Base-by-base conservation (phyloP, 768 basidiomycete species). In the Tylopilus cervinicoccineus region DNA sequence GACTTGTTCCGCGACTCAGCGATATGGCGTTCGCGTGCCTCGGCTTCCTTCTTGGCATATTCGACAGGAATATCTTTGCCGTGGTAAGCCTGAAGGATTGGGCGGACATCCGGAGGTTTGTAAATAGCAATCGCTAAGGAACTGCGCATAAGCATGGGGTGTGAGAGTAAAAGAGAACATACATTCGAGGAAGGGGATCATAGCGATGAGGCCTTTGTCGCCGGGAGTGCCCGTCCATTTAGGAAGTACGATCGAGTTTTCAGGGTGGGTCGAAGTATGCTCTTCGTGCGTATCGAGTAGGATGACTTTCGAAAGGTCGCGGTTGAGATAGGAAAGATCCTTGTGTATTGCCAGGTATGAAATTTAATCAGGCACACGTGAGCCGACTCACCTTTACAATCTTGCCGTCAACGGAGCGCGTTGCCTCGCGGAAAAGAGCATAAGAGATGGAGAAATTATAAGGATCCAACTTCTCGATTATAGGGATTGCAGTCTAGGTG, bases 101-200 rank as follows among this genome's bases (percentile, higher is more conserved):
- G 90, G 17, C 95, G 83, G 4, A 98, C 86, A 59, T 98, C 96
- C 22, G 76, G 63, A 1, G 89, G 85, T 53, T 84, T 85, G 72
- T 92, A 93, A 56, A 98, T 94, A 1, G 84, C 94, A 50, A 99
- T 86, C 7, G 96, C 95, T 95, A 58, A 12, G 29, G 23, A 19
- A 7, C 10, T 14, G 13, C 28, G 17, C 0, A 22, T 54, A 33
- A 47, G 28, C 23, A 47, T 12, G 26, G 17, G 12, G 20, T 2
- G 33, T 5, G 23, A 14, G 2, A 42, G 20, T 7, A 51, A 14
- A 41, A 19, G 24, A 6, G n/a, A 9, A 70, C 76, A 45, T 59
- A 76, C 93, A 93, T 73, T 98, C 96, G 5, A 99, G 77, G 83
- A 98, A 97, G 1, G 95, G 95, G 55, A 99, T 93, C 76, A 97